phyloP scores from a whole-genome alignment of 352 stramenopile species.

The Globisporangium megalacanthum region DNA sequence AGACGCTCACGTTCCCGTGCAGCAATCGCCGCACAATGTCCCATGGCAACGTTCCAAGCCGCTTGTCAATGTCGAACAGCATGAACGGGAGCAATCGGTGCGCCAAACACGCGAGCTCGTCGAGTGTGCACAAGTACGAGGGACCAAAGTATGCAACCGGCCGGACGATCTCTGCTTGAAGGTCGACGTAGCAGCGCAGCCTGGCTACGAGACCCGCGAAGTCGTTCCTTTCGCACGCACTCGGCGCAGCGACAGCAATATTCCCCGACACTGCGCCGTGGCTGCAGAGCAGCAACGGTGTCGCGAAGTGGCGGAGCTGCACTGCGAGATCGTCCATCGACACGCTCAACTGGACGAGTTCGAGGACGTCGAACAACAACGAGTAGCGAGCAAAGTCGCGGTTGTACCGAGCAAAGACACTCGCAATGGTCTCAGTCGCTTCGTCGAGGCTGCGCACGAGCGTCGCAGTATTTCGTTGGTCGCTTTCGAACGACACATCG shows the following conservation, averaged over 20 bases:
- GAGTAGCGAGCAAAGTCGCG: slow-evolving; percentile 17
- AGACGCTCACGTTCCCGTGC: slow-evolving; percentile 42
- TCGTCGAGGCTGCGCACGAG: slow-evolving; percentile 44
- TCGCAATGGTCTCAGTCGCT: slow-evolving; percentile 25
- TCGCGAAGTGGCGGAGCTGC: slow-evolving; percentile 42
- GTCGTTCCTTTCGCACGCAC: neutral
- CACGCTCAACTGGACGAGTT: slow-evolving; percentile 24
- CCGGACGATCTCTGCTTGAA: slow-evolving; percentile 25
- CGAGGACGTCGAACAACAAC: slow-evolving; percentile 26
- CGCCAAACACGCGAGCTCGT: slow-evolving; percentile 35
- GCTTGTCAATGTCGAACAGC: slow-evolving; percentile 42
- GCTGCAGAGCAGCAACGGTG: slow-evolving; percentile 36
- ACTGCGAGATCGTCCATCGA: slow-evolving; percentile 26
- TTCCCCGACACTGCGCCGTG: slow-evolving; percentile 27
- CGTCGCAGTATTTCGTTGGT: slow-evolving; percentile 19
- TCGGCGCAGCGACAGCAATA: slow-evolving; percentile 25
- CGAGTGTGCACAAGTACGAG: slow-evolving; percentile 43
- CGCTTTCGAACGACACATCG: slow-evolving; percentile 35
- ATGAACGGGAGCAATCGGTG: slow-evolving; percentile 30
- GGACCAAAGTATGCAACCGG: slow-evolving; percentile 50
- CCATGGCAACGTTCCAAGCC: slow-evolving; percentile 25
- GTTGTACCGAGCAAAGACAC: slow-evolving; percentile 15
- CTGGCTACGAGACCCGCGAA: slow-evolving; percentile 24
- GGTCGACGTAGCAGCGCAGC: slow-evolving; percentile 35
- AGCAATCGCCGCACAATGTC: slow-evolving; percentile 57